Evolutionary conservation across 106 monocot species (phyloP).

Genomic region (Dendrobium nobile): DNA sequence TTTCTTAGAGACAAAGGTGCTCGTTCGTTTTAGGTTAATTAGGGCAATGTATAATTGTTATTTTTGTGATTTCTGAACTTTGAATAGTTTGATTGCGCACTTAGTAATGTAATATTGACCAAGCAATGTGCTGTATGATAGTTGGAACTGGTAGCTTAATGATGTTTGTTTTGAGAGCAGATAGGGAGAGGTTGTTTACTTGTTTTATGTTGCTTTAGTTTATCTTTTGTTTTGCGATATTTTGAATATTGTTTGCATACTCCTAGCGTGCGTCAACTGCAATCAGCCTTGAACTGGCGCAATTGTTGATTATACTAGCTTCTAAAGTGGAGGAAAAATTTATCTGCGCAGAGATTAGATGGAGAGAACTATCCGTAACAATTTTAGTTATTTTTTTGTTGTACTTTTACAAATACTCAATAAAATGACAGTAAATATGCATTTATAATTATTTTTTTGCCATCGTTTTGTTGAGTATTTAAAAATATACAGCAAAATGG

Average conservation of each 20-base stretch:
- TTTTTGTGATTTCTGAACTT: not conserved
- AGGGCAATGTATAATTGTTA: slow-evolving; percentile 5
- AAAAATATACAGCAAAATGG: too few species aligned
- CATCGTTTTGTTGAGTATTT: too few species aligned
- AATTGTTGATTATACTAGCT: too few species aligned
- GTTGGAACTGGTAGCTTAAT: not conserved
- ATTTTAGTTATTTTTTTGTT: too few species aligned
- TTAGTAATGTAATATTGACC: not conserved
- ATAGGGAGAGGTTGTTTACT: not conserved
- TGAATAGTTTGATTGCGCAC: not conserved
- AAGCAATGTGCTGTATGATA: not conserved
- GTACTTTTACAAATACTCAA: too few species aligned
- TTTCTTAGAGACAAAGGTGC: not conserved
- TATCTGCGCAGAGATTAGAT: too few species aligned
- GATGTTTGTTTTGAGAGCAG: not conserved
- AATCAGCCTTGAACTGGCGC: not conserved
- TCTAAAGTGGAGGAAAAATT: too few species aligned
- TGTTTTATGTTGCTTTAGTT: not conserved
- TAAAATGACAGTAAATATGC: too few species aligned
- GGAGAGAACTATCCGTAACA: too few species aligned
- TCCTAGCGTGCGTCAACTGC: not conserved
- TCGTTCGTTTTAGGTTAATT: not conserved
- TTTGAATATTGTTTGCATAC: not conserved
- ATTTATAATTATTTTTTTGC: too few species aligned
- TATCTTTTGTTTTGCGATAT: not conserved